Percentiles rank a stretch among this genome's conserved stretches.
Evolutionary conservation across 2,329 filamentous ascomycete species (phyloP).

Genomic region (Ceratocystis variospora): DNA sequence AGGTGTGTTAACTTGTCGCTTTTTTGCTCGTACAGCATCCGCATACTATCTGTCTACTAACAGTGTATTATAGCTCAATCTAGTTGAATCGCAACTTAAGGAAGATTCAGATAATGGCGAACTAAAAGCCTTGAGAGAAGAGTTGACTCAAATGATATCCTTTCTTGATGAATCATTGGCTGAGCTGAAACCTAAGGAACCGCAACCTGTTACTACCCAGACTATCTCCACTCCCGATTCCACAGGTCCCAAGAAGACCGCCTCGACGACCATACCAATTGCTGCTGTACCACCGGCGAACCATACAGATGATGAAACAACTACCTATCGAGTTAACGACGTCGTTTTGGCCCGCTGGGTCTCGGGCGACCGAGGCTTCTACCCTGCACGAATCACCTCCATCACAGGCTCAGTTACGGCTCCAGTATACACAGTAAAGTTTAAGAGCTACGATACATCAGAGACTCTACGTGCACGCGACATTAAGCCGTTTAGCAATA

Average conservation of each 20-base stretch:
- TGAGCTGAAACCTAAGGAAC: slow-evolving; percentile 49
- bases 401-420: slow-evolving; percentile 85
- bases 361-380: slow-evolving; percentile 78
- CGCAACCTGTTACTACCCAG: slow-evolving; percentile 34
- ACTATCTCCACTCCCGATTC: slow-evolving; percentile 36
- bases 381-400: slow-evolving; percentile 81
- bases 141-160: slow-evolving; percentile 70
- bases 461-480: slow-evolving; percentile 73
- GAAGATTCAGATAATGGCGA: slow-evolving; percentile 70
- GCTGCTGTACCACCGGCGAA: slow-evolving; percentile 22
- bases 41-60: slow-evolving; percentile 21
- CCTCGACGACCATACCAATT: background rate
- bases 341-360: slow-evolving; percentile 81
- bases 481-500: slow-evolving; percentile 64
- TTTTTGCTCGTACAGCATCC: background rate
- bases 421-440: slow-evolving; percentile 87
- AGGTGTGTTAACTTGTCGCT: slow-evolving; percentile 30
- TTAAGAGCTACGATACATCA: slow-evolving; percentile 77
- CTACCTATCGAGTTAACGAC: slow-evolving; percentile 73
- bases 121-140: slow-evolving; percentile 60
- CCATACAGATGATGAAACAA: slow-evolving; percentile 35
- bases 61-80: slow-evolving; percentile 48
- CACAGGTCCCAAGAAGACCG: slow-evolving; percentile 24
- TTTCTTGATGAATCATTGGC: slow-evolving; percentile 68
- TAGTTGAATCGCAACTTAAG: slow-evolving; percentile 60